Percentiles rank a stretch among this genome's conserved stretches.
These are phyloP conservation scores for Saccharomycopsis crataegensis DNA, from an alignment of 1,139 yeast genomes.

Conservation along the genomic window DNA sequence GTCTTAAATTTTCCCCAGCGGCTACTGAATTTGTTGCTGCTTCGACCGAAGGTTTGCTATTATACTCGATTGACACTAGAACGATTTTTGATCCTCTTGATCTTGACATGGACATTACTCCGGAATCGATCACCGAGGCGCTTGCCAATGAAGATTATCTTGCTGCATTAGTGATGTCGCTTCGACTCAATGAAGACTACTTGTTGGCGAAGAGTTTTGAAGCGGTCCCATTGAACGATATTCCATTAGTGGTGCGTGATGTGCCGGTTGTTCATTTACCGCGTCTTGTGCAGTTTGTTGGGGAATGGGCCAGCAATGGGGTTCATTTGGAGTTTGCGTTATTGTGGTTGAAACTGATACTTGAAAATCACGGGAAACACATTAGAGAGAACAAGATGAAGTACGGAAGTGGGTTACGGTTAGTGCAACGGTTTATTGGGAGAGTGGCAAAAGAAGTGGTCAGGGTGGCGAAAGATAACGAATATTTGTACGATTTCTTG, in stretches of 20 bases:
- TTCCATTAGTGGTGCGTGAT: conserved; percentile 54
- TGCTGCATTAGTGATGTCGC: conserved; percentile 85
- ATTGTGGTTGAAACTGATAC: conserved; percentile 66
- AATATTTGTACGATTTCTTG: conserved; percentile 42
- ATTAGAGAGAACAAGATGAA: conserved; percentile 57
- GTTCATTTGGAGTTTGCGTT: conserved; percentile 81
- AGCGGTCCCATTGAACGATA: conserved; percentile 65
- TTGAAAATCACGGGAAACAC: conserved; percentile 71
- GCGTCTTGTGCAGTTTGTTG: conserved; percentile 62
- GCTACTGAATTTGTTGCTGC: conserved; percentile 92
- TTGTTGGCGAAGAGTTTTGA: conserved; percentile 72
- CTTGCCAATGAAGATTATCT: conserved; percentile 65
- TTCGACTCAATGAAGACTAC: conserved; percentile 78
- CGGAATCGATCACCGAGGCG: conserved; percentile 60
- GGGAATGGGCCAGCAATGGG: conserved; percentile 62
- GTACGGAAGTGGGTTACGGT: conserved; percentile 60
- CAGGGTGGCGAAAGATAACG: conserved; percentile 45
- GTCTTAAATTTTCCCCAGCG: conserved; percentile 82
- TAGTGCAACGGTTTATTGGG: conserved; percentile 67
- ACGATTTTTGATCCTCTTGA: conserved; percentile 91
- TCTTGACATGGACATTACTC: conserved; percentile 87
- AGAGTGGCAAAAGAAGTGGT: conserved; percentile 71
- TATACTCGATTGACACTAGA: conserved; percentile 72
- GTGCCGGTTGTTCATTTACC: conserved; percentile 74
- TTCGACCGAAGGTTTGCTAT: conserved; percentile 84